Conservation (phyloP, 208 protist genomes). For the Trypanosoma melophagium region DNA sequence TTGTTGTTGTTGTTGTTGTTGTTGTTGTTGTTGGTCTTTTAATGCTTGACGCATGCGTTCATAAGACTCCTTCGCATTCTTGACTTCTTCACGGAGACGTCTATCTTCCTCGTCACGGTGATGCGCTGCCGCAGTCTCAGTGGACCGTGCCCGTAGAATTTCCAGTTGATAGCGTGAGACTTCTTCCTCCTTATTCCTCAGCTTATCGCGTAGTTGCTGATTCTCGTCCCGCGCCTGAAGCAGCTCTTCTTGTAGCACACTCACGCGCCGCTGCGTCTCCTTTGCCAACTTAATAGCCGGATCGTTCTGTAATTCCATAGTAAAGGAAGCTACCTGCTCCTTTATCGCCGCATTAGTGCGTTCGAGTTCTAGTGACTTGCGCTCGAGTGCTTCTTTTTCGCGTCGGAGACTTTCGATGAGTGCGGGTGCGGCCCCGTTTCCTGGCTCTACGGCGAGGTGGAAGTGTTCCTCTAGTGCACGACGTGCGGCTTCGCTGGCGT, state of each 20-base stretch:
- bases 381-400: slow-evolving; percentile 72
- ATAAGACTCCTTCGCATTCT: slow-evolving; percentile 47
- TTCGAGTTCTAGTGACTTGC: slow-evolving; percentile 73
- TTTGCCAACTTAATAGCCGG: slow-evolving; percentile 71
- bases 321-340: slow-evolving; percentile 80
- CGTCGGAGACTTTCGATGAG: slow-evolving; percentile 48
- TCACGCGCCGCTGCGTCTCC: slow-evolving; percentile 62
- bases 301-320: slow-evolving; percentile 87
- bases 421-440: slow-evolving; percentile 34
- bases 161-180: slow-evolving; percentile 67
- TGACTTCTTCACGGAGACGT: slow-evolving; percentile 41
- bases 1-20: slow-evolving; percentile 27
- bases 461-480: slow-evolving; percentile 74
- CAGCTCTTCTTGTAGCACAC: slow-evolving; percentile 71
- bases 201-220: slow-evolving; percentile 44
- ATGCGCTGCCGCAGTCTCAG: slow-evolving; percentile 27
- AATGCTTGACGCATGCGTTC: slow-evolving; percentile 50
- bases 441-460: slow-evolving; percentile 52
- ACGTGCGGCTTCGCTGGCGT: slow-evolving; percentile 85
- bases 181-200: slow-evolving; percentile 76
- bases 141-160: slow-evolving; percentile 52
- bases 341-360: slow-evolving; percentile 77
- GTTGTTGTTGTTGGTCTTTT: slow-evolving; percentile 24
- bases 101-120: slow-evolving; percentile 15
- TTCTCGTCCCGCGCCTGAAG: slow-evolving; percentile 34